Conservation (phyloP, 768 basidiomycete genomes). For the Macrocybe gigantea region DNA sequence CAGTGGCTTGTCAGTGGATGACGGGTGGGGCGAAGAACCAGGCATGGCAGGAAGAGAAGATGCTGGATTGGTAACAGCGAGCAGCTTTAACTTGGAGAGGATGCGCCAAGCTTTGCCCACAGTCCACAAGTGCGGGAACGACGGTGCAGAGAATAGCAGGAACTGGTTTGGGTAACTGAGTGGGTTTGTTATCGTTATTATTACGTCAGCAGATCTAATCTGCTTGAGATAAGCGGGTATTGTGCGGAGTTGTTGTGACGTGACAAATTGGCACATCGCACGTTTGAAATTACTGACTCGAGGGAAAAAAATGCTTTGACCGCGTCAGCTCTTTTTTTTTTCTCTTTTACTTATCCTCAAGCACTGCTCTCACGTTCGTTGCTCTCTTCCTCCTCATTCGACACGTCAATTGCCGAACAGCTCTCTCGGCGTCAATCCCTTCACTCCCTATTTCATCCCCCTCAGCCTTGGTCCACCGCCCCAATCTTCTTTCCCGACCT, state of each 20-base stretch:
- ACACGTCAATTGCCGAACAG: slow-evolving; percentile 1
- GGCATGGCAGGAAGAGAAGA: slow-evolving; percentile 1
- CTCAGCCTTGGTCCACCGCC: slow-evolving; percentile 5
- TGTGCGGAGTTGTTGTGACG: too few species aligned
- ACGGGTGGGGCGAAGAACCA: slow-evolving; percentile 3
- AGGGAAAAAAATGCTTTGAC: slow-evolving; percentile 9
- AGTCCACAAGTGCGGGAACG: too few species aligned
- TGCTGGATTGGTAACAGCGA: slow-evolving; percentile 1
- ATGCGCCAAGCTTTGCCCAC: too few species aligned
- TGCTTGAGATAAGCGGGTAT: too few species aligned
- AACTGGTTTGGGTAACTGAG: too few species aligned
- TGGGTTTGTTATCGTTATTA: too few species aligned
- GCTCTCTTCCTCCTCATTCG: slow-evolving; percentile 11
- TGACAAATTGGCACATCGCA: too few species aligned
- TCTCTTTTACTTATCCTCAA: slow-evolving; percentile 1
- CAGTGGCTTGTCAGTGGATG: slow-evolving; percentile 24
- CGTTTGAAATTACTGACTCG: background rate
- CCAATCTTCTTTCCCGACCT: slow-evolving; percentile 9
- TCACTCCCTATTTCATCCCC: slow-evolving; percentile 7
- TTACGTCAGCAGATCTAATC: too few species aligned
- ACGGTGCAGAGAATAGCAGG: too few species aligned
- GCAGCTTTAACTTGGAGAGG: too few species aligned
- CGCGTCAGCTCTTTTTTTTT: slow-evolving; percentile 5
- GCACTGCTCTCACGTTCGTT: slow-evolving; percentile 25
- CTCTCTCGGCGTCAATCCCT: background rate